phyloP scores from a whole-genome alignment of 305 asterid genomes.

The Fraxinus dipetala region DNA sequence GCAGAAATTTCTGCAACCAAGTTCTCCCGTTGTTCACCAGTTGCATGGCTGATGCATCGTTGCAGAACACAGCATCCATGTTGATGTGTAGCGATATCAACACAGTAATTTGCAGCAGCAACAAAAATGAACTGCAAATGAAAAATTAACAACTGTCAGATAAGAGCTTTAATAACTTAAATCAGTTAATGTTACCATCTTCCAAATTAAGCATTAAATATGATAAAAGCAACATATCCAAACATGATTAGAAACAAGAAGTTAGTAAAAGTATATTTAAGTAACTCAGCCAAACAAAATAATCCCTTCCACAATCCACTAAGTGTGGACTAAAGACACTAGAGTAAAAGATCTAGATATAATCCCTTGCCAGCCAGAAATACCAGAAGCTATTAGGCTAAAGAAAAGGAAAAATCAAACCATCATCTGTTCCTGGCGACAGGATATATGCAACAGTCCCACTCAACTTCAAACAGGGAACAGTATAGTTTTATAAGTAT shows the following conservation, averaged over 20 bases:
- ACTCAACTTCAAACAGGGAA: background rate
- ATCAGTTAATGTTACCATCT: background rate
- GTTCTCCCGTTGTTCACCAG: slow-evolving; percentile 62
- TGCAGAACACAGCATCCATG: slow-evolving; percentile 96
- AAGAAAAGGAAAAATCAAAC: background rate
- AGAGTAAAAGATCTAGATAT: background rate
- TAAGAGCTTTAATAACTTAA: background rate
- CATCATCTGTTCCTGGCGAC: background rate
- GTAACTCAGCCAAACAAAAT: background rate
- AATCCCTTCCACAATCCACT: background rate
- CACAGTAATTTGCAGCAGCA: slow-evolving; percentile 84
- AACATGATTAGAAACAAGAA: background rate
- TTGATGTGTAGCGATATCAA: slow-evolving; percentile 86
- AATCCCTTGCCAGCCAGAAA: background rate
- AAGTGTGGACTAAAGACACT: background rate
- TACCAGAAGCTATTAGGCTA: background rate
- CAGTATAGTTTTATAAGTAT: background rate
- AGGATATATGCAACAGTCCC: background rate
- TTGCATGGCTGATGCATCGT: slow-evolving; percentile 70
- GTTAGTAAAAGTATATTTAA: background rate
- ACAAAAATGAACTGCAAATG: slow-evolving; percentile 71
- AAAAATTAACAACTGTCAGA: slow-evolving; percentile 12
- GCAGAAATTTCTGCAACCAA: slow-evolving; percentile 65
- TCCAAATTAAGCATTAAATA: background rate
- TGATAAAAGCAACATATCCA: background rate